These are phyloP conservation scores for Leishmania tarentolae DNA, from an alignment of 208 protist genomes.

Conservation along the genomic window DNA sequence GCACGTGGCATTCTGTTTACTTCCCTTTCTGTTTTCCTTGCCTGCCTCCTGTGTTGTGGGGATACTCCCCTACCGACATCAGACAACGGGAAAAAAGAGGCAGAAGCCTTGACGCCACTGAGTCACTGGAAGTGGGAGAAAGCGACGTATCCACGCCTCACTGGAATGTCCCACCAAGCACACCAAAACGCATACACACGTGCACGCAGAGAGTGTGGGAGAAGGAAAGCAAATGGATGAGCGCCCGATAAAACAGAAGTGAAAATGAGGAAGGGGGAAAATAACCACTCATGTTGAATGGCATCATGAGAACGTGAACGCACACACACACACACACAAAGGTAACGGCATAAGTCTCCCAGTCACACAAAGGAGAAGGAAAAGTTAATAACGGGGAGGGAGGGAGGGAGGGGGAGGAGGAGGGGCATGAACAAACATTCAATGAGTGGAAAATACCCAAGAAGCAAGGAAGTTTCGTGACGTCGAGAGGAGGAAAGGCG, in stretches of 20 bases:
- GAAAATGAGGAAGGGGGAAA: background rate
- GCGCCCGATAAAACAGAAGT: background rate
- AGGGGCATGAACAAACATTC: background rate
- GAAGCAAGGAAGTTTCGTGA: background rate
- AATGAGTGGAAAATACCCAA: background rate
- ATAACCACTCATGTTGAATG: background rate
- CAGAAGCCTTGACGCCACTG: background rate
- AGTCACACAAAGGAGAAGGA: background rate
- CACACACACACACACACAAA: background rate
- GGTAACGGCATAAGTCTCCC: background rate
- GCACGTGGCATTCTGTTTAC: too few relatives aligned
- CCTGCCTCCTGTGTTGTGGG: too few relatives aligned
- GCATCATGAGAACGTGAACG: background rate
- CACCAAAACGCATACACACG: background rate
- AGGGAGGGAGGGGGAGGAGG: background rate
- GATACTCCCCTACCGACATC: too few relatives aligned
- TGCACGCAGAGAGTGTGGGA: background rate
- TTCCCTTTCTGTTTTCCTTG: too few relatives aligned
- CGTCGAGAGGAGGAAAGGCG: background rate
- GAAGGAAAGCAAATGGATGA: background rate
- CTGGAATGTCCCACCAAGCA: background rate
- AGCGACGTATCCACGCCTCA: background rate
- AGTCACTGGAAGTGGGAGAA: background rate
- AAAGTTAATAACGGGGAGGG: too few relatives aligned
- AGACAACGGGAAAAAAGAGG: background rate